Evolutionary conservation across 1,139 yeast species (phyloP), one percentile per base, ranked within the genome.

Genomic region (Hanseniaspora gamundiae): DNA sequence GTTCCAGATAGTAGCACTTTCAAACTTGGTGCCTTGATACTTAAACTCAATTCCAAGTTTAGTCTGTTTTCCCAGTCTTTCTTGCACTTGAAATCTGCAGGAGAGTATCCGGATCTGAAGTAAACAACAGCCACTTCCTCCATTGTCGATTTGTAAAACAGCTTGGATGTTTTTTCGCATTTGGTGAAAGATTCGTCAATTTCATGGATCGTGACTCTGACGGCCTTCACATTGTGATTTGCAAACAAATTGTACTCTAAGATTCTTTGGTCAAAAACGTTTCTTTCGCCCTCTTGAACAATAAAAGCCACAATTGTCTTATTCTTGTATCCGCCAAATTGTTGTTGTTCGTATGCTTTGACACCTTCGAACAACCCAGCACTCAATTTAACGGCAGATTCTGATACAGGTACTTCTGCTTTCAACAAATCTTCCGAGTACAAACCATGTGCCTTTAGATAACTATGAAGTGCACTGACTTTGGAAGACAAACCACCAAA

Each of bases 1-100:
- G 95, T 78, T 0, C 98, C 98, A 27, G 95, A 77, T 47, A 91
- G 69, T 62, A 93, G 98, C 2, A 94, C 86, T 49, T 85, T 67
- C 29, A 91, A 66, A 3, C 94, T 80, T 3, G 98, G 98, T 50
- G 95, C 88, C 60, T 91, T 88, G 49, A 91, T 80, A 1, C 97
- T 95, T 43, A 68, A 64, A 7, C 91, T 73, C 22, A 75, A 70
- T 59, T 91, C 98, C 47, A 91, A 69, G 38, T 67, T 60, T 20
- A 75, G 68, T 55, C 98, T 73, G 9, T 85, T 80, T 14, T 72
- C 72, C 98, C 98, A 93, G 38, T 84, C 77, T 14, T 60, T 60
- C 40, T 74, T 71, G 14, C 69, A 52, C 9, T 73, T 70, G 61
- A 80, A 86, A 59, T 82, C 94, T 7, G 68, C 59, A 6, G 97